phyloP scores from a whole-genome alignment of 257 asterid genomes.

The Solanum etuberosum region DNA sequence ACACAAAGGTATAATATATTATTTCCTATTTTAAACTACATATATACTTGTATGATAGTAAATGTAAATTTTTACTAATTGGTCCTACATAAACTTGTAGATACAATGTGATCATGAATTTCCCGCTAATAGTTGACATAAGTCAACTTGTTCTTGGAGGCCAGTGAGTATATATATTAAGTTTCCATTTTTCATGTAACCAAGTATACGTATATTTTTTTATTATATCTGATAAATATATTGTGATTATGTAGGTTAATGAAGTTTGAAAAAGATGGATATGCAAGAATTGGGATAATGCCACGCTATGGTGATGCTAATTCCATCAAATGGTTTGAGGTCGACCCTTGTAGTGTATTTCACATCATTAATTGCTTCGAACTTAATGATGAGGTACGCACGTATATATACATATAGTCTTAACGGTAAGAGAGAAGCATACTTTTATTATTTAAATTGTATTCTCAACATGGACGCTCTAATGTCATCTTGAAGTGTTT shows the following conservation, averaged over 20 bases:
- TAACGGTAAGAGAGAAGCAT: no score
- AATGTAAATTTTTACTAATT: neutral
- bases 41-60: no score
- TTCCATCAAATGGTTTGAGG: neutral
- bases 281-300: neutral
- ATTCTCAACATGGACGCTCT: no score
- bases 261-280: neutral
- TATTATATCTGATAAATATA: neutral
- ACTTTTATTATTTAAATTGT: no score
- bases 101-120: neutral
- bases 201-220: no score
- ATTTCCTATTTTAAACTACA: neutral
- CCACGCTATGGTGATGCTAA: neutral
- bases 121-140: neutral
- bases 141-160: neutral
- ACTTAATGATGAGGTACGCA: neutral
- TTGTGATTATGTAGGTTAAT: neutral
- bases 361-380: neutral
- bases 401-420: no score
- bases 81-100: neutral
- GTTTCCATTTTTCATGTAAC: no score
- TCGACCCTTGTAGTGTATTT: neutral
- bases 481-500: no score
- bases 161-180: neutral
- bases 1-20: neutral